Evolutionary conservation across 441 rosid species (phyloP).

Genomic region (Syzygium malaccense): DNA sequence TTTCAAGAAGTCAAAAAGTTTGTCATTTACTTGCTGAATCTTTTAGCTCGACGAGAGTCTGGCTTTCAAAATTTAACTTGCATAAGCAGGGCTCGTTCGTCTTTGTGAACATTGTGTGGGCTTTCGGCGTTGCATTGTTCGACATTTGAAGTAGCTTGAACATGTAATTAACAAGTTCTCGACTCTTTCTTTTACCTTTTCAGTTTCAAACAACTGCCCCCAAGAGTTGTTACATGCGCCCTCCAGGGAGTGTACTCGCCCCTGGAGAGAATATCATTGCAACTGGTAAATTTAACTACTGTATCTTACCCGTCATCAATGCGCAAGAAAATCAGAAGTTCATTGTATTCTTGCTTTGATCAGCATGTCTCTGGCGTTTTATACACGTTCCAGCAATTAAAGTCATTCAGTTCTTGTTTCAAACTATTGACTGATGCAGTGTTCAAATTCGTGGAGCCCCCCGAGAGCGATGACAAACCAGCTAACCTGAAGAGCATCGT

Average conservation of each 20-base stretch:
- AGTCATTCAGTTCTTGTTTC: constrained; percentile 4
- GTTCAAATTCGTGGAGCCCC: constrained; percentile 78
- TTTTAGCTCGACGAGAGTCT: background rate
- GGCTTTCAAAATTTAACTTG: background rate
- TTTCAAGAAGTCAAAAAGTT: background rate
- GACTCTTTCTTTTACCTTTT: background rate
- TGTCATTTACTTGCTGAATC: background rate
- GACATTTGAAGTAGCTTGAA: background rate
- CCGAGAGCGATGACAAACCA: constrained; percentile 52
- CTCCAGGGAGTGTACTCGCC: constrained; percentile 62
- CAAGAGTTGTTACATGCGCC: constrained; percentile 77
- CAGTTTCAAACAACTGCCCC: constrained; percentile 84
- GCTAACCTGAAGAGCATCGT: constrained; percentile 50
- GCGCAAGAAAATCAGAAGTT: background rate
- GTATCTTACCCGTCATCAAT: background rate
- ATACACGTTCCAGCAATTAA: background rate
- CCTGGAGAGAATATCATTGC: constrained; percentile 66
- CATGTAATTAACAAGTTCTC: background rate
- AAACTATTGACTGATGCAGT: constrained; percentile 30
- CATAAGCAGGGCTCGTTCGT: background rate
- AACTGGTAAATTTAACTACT: constrained; percentile 33
- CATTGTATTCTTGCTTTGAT: background rate
- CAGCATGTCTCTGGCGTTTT: background rate
- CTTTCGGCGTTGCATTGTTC: background rate
- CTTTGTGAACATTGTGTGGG: background rate